Percentiles rank a stretch among this genome's conserved stretches.
Evolutionary conservation across 73 alveolate genomes (phyloP).

Genomic region (Paramecium octaurelia): DNA sequence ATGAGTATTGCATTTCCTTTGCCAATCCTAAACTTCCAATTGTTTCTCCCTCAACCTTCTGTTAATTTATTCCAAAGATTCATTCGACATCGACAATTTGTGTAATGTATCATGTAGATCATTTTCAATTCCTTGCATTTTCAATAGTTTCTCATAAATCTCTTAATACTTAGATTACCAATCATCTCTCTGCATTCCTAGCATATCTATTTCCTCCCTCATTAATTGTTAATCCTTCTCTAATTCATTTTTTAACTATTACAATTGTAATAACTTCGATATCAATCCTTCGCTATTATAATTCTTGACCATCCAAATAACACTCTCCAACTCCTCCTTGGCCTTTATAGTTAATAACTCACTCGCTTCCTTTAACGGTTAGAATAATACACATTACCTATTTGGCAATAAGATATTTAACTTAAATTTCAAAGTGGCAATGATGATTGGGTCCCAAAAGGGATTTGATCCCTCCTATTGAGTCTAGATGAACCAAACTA

Average conservation of each 20-base stretch:
- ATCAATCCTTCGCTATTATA: background rate
- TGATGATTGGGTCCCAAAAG: constrained; percentile 20
- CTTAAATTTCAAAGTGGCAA: constrained; percentile 3
- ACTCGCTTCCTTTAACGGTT: background rate
- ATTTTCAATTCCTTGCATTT: background rate
- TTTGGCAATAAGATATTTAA: background rate
- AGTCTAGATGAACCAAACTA: background rate
- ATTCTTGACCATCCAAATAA: constrained; percentile 28
- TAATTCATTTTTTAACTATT: constrained; percentile 8
- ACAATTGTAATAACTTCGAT: background rate
- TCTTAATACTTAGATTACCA: background rate
- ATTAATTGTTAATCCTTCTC: background rate
- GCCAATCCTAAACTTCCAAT: constrained; percentile 30
- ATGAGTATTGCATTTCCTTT: constrained; percentile 12
- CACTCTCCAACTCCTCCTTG: background rate
- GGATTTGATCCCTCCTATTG: background rate
- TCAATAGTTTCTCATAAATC: background rate
- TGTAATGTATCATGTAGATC: background rate
- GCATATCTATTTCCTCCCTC: background rate
- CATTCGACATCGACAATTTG: background rate
- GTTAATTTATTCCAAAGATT: background rate
- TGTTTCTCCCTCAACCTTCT: background rate
- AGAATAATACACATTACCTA: background rate
- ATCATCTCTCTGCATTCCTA: background rate
- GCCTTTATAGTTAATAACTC: background rate